Evolutionary conservation across 805 yeast genomes (phyloP).

Genomic region (Spathaspora arborariae): DNA sequence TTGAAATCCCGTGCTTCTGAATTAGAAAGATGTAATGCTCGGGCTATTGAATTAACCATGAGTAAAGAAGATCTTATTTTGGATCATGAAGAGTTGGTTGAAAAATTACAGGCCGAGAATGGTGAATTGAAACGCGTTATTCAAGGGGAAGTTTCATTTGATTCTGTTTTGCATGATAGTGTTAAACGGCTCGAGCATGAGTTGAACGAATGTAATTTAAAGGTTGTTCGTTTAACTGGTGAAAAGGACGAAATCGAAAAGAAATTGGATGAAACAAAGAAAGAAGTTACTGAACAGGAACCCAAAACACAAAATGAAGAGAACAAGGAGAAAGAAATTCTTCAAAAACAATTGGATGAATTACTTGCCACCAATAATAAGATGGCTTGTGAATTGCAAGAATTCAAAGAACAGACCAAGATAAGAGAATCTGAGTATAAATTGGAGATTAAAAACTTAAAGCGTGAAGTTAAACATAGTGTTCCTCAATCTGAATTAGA

Average conservation of each 20-base stretch:
- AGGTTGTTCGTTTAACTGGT: not conserved
- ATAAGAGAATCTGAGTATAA: constrained; percentile 2
- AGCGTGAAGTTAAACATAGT: constrained; percentile 9
- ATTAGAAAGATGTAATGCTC: not conserved
- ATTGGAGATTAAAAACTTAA: constrained; percentile 9
- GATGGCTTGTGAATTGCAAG: not conserved
- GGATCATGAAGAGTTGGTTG: not conserved
- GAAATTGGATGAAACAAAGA: constrained; percentile 1
- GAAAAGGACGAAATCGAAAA: not conserved
- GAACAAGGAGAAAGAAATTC: not conserved
- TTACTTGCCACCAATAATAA: not conserved
- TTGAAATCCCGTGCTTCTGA: not conserved
- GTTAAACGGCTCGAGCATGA: not conserved
- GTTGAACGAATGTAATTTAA: not conserved
- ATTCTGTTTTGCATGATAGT: not conserved
- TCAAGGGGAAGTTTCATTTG: not conserved
- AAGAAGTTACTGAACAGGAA: constrained; percentile 1
- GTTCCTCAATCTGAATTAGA: constrained; percentile 59
- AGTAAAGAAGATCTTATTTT: not conserved
- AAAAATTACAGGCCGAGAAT: not conserved
- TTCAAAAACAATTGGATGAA: not conserved
- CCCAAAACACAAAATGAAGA: not conserved
- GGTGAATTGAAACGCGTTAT: not conserved
- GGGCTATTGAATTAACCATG: constrained; percentile 1
- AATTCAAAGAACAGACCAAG: not conserved